A percentile compares a stretch with the other conserved stretches of the same genome.
phyloP scores from a whole-genome alignment of 2,329 filamentous ascomycete species.

The Colletotrichum sp. region DNA sequence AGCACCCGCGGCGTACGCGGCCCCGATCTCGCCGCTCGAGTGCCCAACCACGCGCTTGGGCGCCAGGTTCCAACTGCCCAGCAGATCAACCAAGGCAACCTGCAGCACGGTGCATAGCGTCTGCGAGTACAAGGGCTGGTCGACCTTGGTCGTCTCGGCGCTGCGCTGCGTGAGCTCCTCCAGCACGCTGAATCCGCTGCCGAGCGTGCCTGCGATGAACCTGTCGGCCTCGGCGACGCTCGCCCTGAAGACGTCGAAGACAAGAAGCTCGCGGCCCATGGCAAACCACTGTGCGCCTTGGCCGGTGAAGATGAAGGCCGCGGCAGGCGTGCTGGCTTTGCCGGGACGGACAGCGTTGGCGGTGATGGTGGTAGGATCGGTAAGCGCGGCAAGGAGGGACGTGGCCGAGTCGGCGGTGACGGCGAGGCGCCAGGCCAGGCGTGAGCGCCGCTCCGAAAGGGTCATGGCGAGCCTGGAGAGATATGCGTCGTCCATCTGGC shows the following conservation, averaged over 20 bases:
- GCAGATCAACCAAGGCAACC: slow-evolving; percentile 30
- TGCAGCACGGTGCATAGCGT: slow-evolving; percentile 34
- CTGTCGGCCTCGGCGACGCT: neutral
- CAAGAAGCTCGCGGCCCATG: slow-evolving; percentile 29
- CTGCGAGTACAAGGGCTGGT: slow-evolving; percentile 30
- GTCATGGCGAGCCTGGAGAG: neutral
- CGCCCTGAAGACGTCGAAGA: slow-evolving; percentile 38
- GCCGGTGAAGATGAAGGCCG: slow-evolving; percentile 28
- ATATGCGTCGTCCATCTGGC: neutral
- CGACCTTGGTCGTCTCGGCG: slow-evolving; percentile 20
- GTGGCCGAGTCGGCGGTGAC: neutral
- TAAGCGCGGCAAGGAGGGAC: neutral
- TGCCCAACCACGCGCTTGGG: slow-evolving; percentile 48
- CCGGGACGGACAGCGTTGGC: neutral
- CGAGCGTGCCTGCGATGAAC: slow-evolving; percentile 29
- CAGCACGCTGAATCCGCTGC: slow-evolving; percentile 23
- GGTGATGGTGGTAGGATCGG: neutral
- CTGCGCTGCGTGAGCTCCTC: slow-evolving; percentile 31
- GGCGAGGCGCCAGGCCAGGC: neutral
- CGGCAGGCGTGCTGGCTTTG: slow-evolving; percentile 28
- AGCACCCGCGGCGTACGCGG: slow-evolving; percentile 51
- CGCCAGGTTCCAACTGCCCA: slow-evolving; percentile 32
- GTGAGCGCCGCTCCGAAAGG: neutral
- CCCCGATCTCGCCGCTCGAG: slow-evolving; percentile 54
- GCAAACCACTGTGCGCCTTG: slow-evolving; percentile 29